A percentile compares a stretch with the other conserved stretches of the same genome.
These are phyloP conservation scores for Neurospora terricola DNA, from an alignment of 495 filamentous ascomycete genomes.

Conservation along the genomic window DNA sequence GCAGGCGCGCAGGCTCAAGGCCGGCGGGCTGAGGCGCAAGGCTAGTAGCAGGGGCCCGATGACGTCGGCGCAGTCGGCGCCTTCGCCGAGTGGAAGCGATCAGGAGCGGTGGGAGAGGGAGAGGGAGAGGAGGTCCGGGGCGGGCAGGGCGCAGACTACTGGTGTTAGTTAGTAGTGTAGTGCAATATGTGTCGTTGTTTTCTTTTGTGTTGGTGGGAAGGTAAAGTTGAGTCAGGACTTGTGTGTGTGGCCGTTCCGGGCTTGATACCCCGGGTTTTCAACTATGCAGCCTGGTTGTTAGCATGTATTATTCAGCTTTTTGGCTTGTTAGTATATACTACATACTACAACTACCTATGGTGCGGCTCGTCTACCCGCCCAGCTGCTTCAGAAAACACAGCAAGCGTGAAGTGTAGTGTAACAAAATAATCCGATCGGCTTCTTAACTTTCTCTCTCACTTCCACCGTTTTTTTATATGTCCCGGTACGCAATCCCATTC, in stretches of 20 bases:
- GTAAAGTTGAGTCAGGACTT: background rate
- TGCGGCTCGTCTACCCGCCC: background rate
- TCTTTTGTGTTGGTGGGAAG: background rate
- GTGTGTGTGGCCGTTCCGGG: background rate
- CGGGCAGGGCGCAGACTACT: background rate
- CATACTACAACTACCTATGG: background rate
- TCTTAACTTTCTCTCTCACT: no score
- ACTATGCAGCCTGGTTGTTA: background rate
- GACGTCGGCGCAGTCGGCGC: background rate
- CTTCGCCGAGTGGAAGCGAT: conserved; percentile 1
- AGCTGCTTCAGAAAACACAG: background rate
- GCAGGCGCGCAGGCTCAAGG: conserved; percentile 53
- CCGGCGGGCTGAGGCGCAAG: conserved; percentile 29
- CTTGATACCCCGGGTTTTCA: background rate
- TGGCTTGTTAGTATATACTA: background rate
- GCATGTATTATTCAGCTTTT: no score
- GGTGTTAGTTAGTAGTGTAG: background rate
- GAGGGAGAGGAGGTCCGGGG: background rate
- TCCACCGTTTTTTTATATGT: background rate
- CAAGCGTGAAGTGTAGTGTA: background rate
- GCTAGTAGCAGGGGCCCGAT: conserved; percentile 20
- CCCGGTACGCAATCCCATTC: background rate
- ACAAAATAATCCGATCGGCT: no score
- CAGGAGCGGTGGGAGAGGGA: background rate
- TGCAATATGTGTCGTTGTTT: background rate